phyloP scores from a whole-genome alignment of 106 monocot species.

The Chionographis japonica region DNA sequence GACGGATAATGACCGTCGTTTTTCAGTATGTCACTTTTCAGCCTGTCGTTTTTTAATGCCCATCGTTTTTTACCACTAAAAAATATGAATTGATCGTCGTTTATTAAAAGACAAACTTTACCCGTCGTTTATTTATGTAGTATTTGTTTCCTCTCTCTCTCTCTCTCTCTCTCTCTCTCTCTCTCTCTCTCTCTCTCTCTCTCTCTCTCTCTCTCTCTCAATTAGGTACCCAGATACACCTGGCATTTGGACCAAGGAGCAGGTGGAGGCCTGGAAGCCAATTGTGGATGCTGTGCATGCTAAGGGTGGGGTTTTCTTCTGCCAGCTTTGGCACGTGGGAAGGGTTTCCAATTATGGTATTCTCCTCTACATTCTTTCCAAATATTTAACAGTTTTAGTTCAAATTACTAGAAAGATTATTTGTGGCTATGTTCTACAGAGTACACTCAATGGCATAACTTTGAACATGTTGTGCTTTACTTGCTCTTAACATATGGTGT shows the following conservation, averaged over 20 bases:
- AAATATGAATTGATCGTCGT: too few relatives aligned
- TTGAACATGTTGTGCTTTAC: neutral
- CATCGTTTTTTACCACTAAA: too few relatives aligned
- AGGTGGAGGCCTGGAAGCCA: conserved; percentile 64
- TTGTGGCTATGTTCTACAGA: neutral
- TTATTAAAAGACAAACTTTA: too few relatives aligned
- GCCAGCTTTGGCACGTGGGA: conserved; percentile 59
- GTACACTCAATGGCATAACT: neutral
- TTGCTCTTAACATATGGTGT: neutral
- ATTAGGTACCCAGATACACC: conserved; percentile 36
- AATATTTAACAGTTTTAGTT: neutral
- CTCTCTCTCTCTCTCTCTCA: neutral
- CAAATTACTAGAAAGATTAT: too few relatives aligned
- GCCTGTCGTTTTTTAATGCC: too few relatives aligned
- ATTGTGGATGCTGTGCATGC: conserved; percentile 54
- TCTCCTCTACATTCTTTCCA: neutral
- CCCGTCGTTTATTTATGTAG: too few relatives aligned
- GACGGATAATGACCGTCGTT: too few relatives aligned
- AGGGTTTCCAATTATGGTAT: conserved; percentile 47
- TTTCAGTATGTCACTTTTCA: too few relatives aligned
- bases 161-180: neutral
- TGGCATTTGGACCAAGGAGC: conserved; percentile 57
- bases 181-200: neutral
- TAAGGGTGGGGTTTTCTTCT: conserved; percentile 59
- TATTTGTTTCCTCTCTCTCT: too few relatives aligned